Evolutionary conservation across 352 stramenopile species (phyloP).

Genomic region (Halophytophthora polymorphica): DNA sequence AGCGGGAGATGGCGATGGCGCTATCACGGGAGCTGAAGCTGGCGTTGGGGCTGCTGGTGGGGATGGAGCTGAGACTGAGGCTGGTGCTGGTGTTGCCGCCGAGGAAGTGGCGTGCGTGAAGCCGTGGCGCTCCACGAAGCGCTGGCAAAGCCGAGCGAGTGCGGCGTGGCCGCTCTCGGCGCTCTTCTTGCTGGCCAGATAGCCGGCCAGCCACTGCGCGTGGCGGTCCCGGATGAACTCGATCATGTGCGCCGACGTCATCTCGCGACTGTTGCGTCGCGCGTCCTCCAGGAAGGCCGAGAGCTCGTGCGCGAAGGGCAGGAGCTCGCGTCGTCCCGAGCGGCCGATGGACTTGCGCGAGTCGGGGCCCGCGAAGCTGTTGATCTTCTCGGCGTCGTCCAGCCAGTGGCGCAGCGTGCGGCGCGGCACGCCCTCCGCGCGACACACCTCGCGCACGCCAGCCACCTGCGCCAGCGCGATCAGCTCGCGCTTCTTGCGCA

Average conservation of each 20-base stretch:
- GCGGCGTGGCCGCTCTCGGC: slow-evolving; percentile 39
- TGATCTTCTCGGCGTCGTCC: slow-evolving; percentile 44
- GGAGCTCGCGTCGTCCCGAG: slow-evolving; percentile 34
- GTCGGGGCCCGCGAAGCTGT: slow-evolving; percentile 32
- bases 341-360: slow-evolving; percentile 41
- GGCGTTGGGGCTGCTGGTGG: neutral
- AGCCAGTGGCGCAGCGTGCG: slow-evolving; percentile 41
- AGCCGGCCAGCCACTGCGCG: slow-evolving; percentile 29
- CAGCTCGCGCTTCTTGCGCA: slow-evolving; percentile 45
- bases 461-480: slow-evolving; percentile 33
- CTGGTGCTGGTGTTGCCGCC: neutral
- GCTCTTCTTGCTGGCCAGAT: slow-evolving; percentile 40
- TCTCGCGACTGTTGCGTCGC: slow-evolving; percentile 17
- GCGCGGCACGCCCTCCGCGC: slow-evolving; percentile 32
- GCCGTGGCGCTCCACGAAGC: slow-evolving; percentile 35
- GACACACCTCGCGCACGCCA: slow-evolving; percentile 35
- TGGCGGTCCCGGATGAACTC: slow-evolving; percentile 35
- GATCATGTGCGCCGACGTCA: slow-evolving; percentile 46
- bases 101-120: slow-evolving; percentile 9
- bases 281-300: slow-evolving; percentile 27
- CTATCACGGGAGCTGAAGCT: neutral
- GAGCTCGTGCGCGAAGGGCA: slow-evolving; percentile 32
- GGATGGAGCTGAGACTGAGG: neutral
- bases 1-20: neutral
- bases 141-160: slow-evolving; percentile 33